Evolutionary conservation across 2,329 filamentous ascomycete species (phyloP), one percentile per base, ranked within the genome.

Genomic region (Sporothrix brasiliensis): DNA sequence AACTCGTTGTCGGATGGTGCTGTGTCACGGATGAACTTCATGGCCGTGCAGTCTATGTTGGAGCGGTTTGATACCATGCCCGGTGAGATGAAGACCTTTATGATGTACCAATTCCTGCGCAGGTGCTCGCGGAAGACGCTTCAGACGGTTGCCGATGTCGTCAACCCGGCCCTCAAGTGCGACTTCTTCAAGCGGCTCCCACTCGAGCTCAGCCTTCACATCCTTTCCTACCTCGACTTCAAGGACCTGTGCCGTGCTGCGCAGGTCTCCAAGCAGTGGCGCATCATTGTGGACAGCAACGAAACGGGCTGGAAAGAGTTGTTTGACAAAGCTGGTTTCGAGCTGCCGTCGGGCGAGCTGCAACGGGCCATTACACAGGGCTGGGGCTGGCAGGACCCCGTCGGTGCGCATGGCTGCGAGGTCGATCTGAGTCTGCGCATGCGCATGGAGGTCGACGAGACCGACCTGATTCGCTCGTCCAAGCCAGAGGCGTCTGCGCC

Each of bases 381-480:
- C 16, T 99, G 95, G 95, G 95, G 94, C 16, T 99, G 95, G 93
- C 95, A 99, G 78, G 92, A 94, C 77, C 92, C 94, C 0, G 87
- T 88, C 69, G 91, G 91, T 0, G 80, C 85, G 4, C 87, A 92
- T 68, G 92, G 91, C 30, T 92, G 86, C 69, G 95, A 99, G 79
- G 86, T 88, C 71, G 94, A 99, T 77, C 80, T 97, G 65, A 92
- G 92, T 79, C 80, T 84, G 73, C 82, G 84, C 58, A 84, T 78
- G 73, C 83, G 81, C 67, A 79, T 88, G 68, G 85, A 83, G 4
- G 85, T 83, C 4, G 83, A 83, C 6, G 87, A 89, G 73, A 80
- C 81, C 3, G 85, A 88, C 69, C 79, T 86, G 21, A 80, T 83
- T 24, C 80, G 81, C 58, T 78, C 77, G 1, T 72, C 73, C 5